These are phyloP conservation scores for Mycena floridula DNA, from an alignment of 768 basidiomycete genomes.

Conservation along the genomic window DNA sequence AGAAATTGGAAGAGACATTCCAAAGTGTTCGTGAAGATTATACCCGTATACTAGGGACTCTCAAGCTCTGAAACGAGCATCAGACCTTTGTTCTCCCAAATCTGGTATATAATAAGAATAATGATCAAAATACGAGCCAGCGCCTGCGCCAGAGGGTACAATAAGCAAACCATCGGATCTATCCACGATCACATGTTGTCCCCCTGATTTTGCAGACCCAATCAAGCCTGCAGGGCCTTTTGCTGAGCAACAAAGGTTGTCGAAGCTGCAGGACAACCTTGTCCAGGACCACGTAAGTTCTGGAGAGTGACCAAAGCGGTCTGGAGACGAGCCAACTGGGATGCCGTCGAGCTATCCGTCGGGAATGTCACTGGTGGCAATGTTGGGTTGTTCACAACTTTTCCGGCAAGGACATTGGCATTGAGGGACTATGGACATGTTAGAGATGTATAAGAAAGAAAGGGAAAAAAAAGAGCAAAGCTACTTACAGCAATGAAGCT, in stretches of 20 bases:
- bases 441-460: too few species aligned
- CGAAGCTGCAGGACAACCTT: constrained; percentile 60
- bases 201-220: too few species aligned
- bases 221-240: constrained; percentile 7
- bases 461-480: not conserved
- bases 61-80: too few species aligned
- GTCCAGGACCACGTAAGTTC: constrained; percentile 62
- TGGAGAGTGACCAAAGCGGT: constrained; percentile 62
- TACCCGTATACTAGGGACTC: constrained; percentile 69
- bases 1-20: constrained; percentile 92
- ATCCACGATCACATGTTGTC: too few species aligned
- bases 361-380: constrained; percentile 60
- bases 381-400: constrained; percentile 54
- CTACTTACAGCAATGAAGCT: constrained; percentile 42
- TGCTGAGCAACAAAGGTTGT: constrained; percentile 44
- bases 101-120: too few species aligned
- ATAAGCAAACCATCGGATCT: too few species aligned
- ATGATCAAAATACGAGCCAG: too few species aligned
- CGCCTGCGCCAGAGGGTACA: too few species aligned
- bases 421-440: constrained; percentile 33
- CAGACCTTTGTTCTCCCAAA: too few species aligned
- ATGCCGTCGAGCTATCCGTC: constrained; percentile 46
- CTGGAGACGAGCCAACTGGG: constrained; percentile 50
- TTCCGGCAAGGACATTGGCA: constrained; percentile 55
- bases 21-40: constrained; percentile 84